These are phyloP conservation scores for Cruciata laevipes DNA, from an alignment of 257 asterid species.

Conservation along the genomic window DNA sequence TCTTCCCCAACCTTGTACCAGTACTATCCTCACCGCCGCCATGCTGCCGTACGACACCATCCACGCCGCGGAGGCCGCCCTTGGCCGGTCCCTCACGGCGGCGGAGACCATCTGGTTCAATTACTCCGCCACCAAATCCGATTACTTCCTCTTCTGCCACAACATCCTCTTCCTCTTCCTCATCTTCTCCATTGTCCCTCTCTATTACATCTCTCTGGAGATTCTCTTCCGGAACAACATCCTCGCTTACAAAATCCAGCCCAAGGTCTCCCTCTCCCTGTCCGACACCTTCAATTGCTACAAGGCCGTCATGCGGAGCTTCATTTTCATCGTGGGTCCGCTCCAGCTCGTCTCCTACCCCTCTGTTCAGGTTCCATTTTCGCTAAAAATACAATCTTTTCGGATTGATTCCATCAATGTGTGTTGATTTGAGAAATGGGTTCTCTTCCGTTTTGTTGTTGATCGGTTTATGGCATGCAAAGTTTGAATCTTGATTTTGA, in stretches of 20 bases:
- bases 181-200: slow-evolving; percentile 71
- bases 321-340: slow-evolving; percentile 81
- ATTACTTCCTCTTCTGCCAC: slow-evolving; percentile 83
- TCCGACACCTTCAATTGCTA: slow-evolving; percentile 61
- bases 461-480: not conserved
- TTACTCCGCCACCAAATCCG: slow-evolving; percentile 80
- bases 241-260: slow-evolving; percentile 60
- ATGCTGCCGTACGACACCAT: slow-evolving; percentile 85
- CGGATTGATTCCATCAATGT: slow-evolving; percentile 1
- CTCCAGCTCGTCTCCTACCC: slow-evolving; percentile 89
- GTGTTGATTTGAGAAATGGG: not conserved
- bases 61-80: slow-evolving; percentile 64
- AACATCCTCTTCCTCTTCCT: slow-evolving; percentile 76
- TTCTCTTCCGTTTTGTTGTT: not conserved
- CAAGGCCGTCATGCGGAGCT: slow-evolving; percentile 83
- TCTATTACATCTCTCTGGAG: slow-evolving; percentile 61
- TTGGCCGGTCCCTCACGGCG: slow-evolving; percentile 63
- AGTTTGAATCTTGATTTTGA: slow-evolving; percentile 1
- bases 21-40: not conserved
- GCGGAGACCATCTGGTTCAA: slow-evolving; percentile 78
- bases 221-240: slow-evolving; percentile 32
- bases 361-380: slow-evolving; percentile 46
- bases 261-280: slow-evolving; percentile 58
- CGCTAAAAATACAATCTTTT: not conserved
- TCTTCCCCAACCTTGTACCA: not conserved